Percentiles rank a stretch among this genome's conserved stretches.
Conservation (phyloP, 345 rosid species). For the Camelina laxa region DNA sequence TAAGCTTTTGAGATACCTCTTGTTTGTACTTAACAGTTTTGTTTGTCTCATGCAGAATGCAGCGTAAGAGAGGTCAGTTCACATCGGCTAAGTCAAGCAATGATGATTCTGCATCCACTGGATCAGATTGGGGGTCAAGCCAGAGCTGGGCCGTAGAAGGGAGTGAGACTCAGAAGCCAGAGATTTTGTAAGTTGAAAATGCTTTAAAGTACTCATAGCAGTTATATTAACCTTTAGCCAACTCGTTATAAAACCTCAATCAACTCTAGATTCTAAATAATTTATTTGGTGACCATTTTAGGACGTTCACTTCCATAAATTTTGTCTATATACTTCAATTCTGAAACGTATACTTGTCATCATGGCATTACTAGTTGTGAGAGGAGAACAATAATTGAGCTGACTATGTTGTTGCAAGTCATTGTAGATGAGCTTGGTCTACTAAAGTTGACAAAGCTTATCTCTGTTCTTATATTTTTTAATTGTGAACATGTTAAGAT, state of each 20-base stretch:
- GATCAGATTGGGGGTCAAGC: constrained; percentile 57
- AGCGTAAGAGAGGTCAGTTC: constrained; percentile 70
- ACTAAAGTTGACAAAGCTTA: constrained; percentile 7
- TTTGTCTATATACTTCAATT: constrained; percentile 1
- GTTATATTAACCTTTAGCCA: not conserved
- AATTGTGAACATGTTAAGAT: constrained; percentile 47
- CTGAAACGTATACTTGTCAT: constrained; percentile 7
- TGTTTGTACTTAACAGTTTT: not conserved
- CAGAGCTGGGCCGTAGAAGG: constrained; percentile 56
- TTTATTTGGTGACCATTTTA: constrained; percentile 8
- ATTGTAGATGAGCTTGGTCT: constrained; percentile 16
- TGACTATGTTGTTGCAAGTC: constrained; percentile 26
- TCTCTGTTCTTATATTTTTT: constrained; percentile 22
- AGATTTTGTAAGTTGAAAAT: constrained; percentile 53
- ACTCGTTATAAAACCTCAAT: constrained; percentile 5
- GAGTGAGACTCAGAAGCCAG: constrained; percentile 56
- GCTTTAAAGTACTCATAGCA: not conserved
- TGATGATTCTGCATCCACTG: constrained; percentile 58
- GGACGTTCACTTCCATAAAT: constrained; percentile 18
- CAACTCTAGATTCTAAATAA: not conserved
- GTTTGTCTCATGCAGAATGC: constrained; percentile 54
- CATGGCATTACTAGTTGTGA: not conserved
- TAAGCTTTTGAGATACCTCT: constrained; percentile 19
- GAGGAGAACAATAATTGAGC: not conserved
- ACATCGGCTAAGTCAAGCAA: constrained; percentile 59